Conservation (phyloP, 164 flowering plant species). For the Tetrastigma voinierianum region DNA sequence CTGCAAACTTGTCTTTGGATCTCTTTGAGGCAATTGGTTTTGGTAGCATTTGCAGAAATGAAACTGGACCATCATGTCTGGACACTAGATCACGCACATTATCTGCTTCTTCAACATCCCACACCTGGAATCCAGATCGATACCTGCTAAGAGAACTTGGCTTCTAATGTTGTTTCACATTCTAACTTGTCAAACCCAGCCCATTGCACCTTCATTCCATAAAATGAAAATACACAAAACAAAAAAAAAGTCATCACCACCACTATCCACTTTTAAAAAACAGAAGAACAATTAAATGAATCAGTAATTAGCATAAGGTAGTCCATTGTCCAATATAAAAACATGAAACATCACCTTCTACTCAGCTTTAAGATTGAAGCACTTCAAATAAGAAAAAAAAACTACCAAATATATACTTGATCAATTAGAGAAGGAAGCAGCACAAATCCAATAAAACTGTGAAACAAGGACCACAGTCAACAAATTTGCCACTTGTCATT, state of each 20-base stretch:
- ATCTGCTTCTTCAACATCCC: constrained; percentile 82
- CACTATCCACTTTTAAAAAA: no score
- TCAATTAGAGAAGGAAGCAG: no score
- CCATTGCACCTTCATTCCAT: constrained; percentile 59
- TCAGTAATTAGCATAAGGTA: no score
- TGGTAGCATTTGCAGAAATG: constrained; percentile 69
- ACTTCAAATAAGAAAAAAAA: no score
- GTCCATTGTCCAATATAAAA: no score
- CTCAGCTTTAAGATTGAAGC: no score
- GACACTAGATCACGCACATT: constrained; percentile 67
- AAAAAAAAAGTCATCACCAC: background rate
- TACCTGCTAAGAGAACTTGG: constrained; percentile 63
- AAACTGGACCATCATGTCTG: constrained; percentile 69
- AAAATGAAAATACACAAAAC: background rate
- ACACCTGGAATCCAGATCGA: constrained; percentile 80
- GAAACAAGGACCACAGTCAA: no score
- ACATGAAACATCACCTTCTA: no score
- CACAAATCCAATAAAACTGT: no score
- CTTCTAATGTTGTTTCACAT: constrained; percentile 35
- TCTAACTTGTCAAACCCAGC: constrained; percentile 85
- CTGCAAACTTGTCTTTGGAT: constrained; percentile 51
- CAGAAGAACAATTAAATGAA: no score
- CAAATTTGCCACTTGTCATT: no score
- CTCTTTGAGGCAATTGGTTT: constrained; percentile 43
- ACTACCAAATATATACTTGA: no score